Conservation (phyloP, 2,329 filamentous ascomycete species). For the Talaromyces verruculosus region DNA sequence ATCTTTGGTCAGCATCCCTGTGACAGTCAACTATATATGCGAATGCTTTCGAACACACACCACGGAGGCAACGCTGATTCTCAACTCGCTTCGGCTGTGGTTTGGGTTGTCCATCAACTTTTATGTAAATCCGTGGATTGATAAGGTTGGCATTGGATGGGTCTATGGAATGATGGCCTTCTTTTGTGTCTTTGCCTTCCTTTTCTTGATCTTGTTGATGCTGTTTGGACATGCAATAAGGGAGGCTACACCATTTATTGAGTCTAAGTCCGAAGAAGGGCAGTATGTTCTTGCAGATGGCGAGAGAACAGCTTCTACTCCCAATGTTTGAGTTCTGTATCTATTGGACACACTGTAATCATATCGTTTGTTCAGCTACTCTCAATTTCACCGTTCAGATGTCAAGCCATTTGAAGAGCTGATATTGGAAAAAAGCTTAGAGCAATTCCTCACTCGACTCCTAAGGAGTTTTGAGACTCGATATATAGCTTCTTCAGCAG, state of each 20-base stretch:
- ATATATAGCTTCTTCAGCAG: too few species aligned
- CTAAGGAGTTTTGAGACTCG: background rate
- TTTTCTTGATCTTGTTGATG: constrained; percentile 1
- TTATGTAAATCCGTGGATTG: background rate
- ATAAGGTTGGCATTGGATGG: constrained; percentile 1
- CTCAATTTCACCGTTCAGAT: background rate
- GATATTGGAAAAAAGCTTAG: background rate
- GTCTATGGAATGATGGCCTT: constrained; percentile 9
- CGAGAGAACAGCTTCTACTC: background rate
- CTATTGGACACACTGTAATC: background rate
- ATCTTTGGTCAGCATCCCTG: background rate
- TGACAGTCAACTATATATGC: background rate
- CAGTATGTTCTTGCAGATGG: background rate
- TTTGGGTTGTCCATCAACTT: background rate
- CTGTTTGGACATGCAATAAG: constrained; percentile 5
- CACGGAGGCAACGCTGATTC: background rate
- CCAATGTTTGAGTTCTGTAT: background rate
- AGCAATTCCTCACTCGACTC: background rate
- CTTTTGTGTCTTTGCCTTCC: background rate
- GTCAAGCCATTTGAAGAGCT: background rate
- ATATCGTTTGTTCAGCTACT: background rate
- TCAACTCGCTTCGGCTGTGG: background rate
- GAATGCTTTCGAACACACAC: background rate
- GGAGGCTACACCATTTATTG: constrained; percentile 1
- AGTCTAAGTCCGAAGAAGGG: constrained; percentile 2